A percentile compares a stretch with the other conserved stretches of the same genome.
phyloP scores from a whole-genome alignment of 495 filamentous ascomycete species.

The Lasiosphaeria ovina region DNA sequence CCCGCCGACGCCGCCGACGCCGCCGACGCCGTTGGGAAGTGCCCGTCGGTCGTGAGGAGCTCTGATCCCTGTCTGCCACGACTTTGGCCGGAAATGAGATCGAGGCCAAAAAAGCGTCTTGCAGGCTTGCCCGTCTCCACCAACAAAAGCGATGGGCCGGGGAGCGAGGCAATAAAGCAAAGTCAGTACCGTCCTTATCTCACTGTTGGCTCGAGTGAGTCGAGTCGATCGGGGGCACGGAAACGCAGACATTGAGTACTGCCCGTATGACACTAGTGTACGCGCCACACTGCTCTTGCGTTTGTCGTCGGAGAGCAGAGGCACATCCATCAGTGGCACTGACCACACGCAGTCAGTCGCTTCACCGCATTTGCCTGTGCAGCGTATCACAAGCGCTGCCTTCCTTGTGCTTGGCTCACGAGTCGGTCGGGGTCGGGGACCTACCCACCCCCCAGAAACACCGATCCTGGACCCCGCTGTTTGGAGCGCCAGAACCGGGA shows the following conservation, averaged over 20 bases:
- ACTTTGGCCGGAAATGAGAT: conserved; percentile 1
- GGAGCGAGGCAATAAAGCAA: neutral
- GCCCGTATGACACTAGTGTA: too few relatives aligned
- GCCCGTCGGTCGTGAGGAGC: neutral
- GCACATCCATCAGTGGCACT: too few relatives aligned
- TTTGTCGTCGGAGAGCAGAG: too few relatives aligned
- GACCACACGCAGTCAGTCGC: too few relatives aligned
- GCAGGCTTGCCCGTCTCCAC: neutral
- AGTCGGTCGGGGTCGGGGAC: too few relatives aligned
- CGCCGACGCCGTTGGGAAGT: neutral
- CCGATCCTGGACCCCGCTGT: neutral
- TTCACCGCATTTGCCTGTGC: too few relatives aligned
- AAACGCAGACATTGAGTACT: too few relatives aligned
- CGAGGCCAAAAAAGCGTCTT: neutral
- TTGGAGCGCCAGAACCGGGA: neutral
- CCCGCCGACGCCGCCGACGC: neutral
- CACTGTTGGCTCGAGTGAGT: neutral
- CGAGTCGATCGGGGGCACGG: neutral
- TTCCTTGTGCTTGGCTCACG: neutral
- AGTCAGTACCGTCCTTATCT: neutral
- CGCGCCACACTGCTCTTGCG: too few relatives aligned
- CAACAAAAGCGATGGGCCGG: neutral
- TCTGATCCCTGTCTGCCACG: neutral
- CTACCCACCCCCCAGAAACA: neutral
- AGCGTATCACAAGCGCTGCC: neutral